Conservation (phyloP, 306 rosid species). For the Castanea crenata region DNA sequence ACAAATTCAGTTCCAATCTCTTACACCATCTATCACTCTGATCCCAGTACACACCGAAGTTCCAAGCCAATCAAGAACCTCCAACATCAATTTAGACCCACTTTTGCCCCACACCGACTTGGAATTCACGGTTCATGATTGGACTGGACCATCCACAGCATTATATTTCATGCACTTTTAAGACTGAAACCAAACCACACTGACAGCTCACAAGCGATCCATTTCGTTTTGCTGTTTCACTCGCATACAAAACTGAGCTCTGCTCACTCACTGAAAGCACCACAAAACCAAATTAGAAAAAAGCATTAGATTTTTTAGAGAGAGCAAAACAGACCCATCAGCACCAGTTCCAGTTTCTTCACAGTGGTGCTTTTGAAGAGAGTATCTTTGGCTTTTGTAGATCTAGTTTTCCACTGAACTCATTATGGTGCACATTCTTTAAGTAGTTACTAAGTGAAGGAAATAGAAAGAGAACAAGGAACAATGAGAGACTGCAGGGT, state of each 20-base stretch:
- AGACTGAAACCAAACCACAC: not conserved
- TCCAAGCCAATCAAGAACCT: not conserved
- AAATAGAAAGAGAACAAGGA: not conserved
- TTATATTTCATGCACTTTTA: not conserved
- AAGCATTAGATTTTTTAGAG: not conserved
- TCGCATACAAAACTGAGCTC: slow-evolving; percentile 8
- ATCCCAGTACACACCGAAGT: not conserved
- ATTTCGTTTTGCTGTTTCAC: slow-evolving; percentile 15
- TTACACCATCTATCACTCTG: too few relatives aligned
- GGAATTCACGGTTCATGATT: slow-evolving; percentile 3
- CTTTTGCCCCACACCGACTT: not conserved
- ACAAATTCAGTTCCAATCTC: too few relatives aligned
- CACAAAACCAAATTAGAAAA: not conserved
- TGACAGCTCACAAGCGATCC: slow-evolving; percentile 41
- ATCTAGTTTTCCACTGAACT: slow-evolving; percentile 3
- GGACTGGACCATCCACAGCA: not conserved
- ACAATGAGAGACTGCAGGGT: slow-evolving; percentile 16
- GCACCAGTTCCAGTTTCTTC: not conserved
- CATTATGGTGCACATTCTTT: not conserved
- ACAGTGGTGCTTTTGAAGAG: not conserved
- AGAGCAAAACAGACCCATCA: not conserved
- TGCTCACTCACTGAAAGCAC: not conserved
- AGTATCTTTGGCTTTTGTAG: not conserved
- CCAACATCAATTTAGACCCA: not conserved
- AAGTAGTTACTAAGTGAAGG: not conserved